A percentile compares a stretch with the other conserved stretches of the same genome.
Conservation (phyloP, 2,329 filamentous ascomycete genomes). For the Achaetomium macrosporum region DNA sequence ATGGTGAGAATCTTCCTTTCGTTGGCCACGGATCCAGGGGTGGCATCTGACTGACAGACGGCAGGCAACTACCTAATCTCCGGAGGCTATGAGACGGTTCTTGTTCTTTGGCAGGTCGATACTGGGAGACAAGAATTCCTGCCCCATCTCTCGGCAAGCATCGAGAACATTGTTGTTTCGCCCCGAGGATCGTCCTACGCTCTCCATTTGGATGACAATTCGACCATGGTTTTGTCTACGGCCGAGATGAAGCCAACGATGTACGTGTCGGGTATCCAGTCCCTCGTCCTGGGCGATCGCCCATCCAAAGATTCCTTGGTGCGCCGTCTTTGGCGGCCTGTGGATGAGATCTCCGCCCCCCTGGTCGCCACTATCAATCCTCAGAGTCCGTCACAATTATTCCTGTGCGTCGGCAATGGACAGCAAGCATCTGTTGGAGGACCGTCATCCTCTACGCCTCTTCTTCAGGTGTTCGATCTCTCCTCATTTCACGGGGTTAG, state of each 20-base stretch:
- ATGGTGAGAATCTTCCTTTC: slow-evolving; percentile 54
- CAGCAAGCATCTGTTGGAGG: slow-evolving; percentile 51
- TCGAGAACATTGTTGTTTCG: slow-evolving; percentile 81
- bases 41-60: slow-evolving; percentile 27
- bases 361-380: slow-evolving; percentile 61
- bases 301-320: slow-evolving; percentile 49
- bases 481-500: slow-evolving; percentile 68
- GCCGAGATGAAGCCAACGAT: slow-evolving; percentile 79
- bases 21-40: neutral
- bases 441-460: slow-evolving; percentile 46
- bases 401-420: slow-evolving; percentile 61
- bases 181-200: slow-evolving; percentile 74
- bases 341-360: slow-evolving; percentile 40
- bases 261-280: slow-evolving; percentile 79
- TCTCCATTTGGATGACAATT: slow-evolving; percentile 85
- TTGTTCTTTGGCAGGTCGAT: slow-evolving; percentile 91
- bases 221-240: slow-evolving; percentile 82
- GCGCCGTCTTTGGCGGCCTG: slow-evolving; percentile 43
- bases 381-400: slow-evolving; percentile 54
- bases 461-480: slow-evolving; percentile 82
- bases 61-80: slow-evolving; percentile 89
- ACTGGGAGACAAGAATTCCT: slow-evolving; percentile 77
- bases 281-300: slow-evolving; percentile 45
- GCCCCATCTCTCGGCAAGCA: slow-evolving; percentile 81
- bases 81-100: slow-evolving; percentile 80